Evolutionary conservation across 192 early-diverging fungal species (phyloP).

Genomic region (Gamsiella multidivaricata): DNA sequence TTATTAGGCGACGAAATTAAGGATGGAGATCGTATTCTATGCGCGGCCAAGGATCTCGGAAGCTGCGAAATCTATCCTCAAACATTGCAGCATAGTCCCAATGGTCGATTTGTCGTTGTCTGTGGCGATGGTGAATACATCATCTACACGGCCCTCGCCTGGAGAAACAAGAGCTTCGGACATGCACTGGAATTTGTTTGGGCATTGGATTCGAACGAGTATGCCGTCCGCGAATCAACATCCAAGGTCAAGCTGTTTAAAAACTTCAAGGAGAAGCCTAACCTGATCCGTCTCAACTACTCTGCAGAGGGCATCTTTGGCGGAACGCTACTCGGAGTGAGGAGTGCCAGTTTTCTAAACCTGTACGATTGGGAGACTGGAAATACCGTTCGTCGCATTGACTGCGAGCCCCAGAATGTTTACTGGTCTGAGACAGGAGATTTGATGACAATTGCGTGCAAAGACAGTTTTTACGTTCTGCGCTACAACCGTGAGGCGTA

Average conservation of each 20-base stretch:
- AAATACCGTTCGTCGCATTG: constrained; percentile 89
- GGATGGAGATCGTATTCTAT: constrained; percentile 91
- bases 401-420: constrained; percentile 87
- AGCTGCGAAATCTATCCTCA: constrained; percentile 98
- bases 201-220: constrained; percentile 95
- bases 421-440: constrained; percentile 97
- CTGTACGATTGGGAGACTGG: constrained; percentile 99
- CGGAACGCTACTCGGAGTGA: constrained; percentile 90
- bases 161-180: constrained; percentile 99
- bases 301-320: constrained; percentile 95
- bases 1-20: constrained; percentile 77
- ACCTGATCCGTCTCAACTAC: constrained; percentile 79
- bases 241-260: constrained; percentile 92
- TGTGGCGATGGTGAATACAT: constrained; percentile 99
- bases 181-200: constrained; percentile 96
- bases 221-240: constrained; percentile 95
- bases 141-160: constrained; percentile 99
- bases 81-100: constrained; percentile 95
- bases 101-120: constrained; percentile 98
- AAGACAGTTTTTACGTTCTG: constrained; percentile 95
- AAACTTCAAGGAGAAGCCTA: constrained; percentile 92
- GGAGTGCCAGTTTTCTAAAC: constrained; percentile 85
- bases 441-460: constrained; percentile 90
- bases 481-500: constrained; percentile 92
- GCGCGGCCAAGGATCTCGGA: constrained; percentile 94